A percentile compares a stretch with the other conserved stretches of the same genome.
phyloP scores from a whole-genome alignment of 129 eudicot species.

The Heracleum sosnowskyi region DNA sequence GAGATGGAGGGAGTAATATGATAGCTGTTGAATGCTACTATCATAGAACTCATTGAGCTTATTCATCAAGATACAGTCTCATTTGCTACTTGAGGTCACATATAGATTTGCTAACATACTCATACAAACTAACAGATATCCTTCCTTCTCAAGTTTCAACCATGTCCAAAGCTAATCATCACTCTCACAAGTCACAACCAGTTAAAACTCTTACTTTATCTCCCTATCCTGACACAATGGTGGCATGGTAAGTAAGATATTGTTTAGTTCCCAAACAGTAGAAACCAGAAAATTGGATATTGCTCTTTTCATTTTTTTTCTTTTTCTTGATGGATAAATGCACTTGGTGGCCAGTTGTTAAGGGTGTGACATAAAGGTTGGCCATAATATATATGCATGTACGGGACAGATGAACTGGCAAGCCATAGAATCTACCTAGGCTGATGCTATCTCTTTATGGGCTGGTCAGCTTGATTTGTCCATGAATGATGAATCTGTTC shows the following conservation, averaged over 20 bases:
- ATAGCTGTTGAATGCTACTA: not conserved
- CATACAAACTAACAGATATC: not conserved
- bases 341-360: constrained; percentile 8
- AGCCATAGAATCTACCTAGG: not conserved
- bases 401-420: constrained; percentile 13
- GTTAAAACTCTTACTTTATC: not conserved
- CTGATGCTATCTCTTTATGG: constrained; percentile 13
- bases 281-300: not conserved
- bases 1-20: no score
- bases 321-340: not conserved
- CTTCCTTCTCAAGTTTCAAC: not conserved
- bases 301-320: not conserved
- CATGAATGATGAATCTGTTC: not conserved
- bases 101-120: not conserved
- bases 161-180: not conserved
- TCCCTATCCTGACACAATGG: not conserved
- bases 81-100: not conserved
- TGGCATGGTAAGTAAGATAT: not conserved
- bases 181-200: not conserved
- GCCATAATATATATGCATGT: not conserved
- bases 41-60: not conserved
- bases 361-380: constrained; percentile 15
- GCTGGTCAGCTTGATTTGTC: constrained; percentile 8
- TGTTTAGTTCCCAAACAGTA: not conserved
- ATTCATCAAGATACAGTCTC: not conserved